Evolutionary conservation across 306 rosid genomes (phyloP).

Genomic region (Mucuna pruriens): DNA sequence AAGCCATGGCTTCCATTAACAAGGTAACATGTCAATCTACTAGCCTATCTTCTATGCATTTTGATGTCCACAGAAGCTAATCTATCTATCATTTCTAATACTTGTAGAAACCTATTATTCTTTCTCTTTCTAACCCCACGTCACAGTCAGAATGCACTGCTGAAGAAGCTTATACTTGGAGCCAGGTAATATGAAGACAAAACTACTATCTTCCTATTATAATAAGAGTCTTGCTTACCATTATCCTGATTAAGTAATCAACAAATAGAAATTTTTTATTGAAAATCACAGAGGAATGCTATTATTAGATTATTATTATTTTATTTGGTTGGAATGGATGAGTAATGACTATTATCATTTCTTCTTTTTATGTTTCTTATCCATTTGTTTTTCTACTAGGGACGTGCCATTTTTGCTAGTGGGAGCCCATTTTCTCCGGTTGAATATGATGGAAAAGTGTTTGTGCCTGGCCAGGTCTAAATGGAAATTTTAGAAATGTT

Average conservation of each 20-base stretch:
- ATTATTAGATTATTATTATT: not conserved
- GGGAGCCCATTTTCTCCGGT: conserved; percentile 92
- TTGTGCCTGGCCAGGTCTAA: conserved; percentile 86
- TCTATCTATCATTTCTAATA: conserved; percentile 11
- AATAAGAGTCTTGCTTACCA: no score
- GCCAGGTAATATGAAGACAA: conserved; percentile 41
- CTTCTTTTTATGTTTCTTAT: conserved; percentile 5
- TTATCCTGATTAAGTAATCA: no score
- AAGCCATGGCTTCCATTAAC: conserved; percentile 77
- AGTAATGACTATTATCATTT: not conserved
- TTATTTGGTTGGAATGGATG: conserved; percentile 4
- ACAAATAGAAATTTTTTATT: no score
- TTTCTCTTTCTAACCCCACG: conserved; percentile 57
- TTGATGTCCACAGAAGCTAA: conserved; percentile 24
- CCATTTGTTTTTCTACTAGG: conserved; percentile 50
- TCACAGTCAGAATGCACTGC: conserved; percentile 62
- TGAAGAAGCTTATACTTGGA: conserved; percentile 59
- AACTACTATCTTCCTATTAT: not conserved
- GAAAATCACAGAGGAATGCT: no score
- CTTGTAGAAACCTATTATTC: conserved; percentile 50
- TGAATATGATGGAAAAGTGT: conserved; percentile 77
- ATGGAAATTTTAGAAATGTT: conserved; percentile 7
- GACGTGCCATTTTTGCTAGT: conserved; percentile 83
- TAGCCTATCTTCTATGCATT: not conserved
- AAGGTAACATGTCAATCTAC: conserved; percentile 57